Percentiles rank a stretch among this genome's conserved stretches.
Conservation (phyloP, 257 asterid species). For the Jaltomata sinuosa region DNA sequence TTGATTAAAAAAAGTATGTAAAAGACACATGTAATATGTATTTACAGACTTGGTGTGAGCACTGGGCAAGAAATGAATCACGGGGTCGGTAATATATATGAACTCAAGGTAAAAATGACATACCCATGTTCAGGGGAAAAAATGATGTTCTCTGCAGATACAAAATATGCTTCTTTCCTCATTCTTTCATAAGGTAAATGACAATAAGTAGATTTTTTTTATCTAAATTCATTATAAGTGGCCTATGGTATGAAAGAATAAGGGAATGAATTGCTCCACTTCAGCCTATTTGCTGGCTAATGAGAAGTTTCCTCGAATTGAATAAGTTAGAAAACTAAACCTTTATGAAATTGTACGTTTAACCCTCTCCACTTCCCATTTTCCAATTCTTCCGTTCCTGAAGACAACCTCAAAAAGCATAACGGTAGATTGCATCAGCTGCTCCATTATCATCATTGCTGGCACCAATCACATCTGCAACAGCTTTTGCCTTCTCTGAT, state of each 20-base stretch:
- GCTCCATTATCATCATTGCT: conserved; percentile 97
- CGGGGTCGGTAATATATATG: background rate
- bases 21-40: background rate
- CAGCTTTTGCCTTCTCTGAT: conserved; percentile 83
- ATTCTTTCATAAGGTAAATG: background rate
- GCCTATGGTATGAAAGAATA: background rate
- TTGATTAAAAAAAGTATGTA: background rate
- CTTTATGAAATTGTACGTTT: background rate
- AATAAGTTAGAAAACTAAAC: background rate
- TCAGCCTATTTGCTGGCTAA: background rate
- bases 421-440: conserved; percentile 91
- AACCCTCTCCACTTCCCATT: background rate
- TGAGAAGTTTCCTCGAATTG: background rate
- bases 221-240: background rate
- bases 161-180: background rate
- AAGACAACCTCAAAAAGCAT: conserved; percentile 51
- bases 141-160: background rate
- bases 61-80: background rate
- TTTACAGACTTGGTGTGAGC: background rate
- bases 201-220: background rate
- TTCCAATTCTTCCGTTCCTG: background rate
- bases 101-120: background rate
- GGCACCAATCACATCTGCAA: conserved; percentile 70
- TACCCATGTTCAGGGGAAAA: background rate
- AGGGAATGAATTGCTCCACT: background rate